Conservation (phyloP, 1,284 basidiomycete genomes). For the Cystobasidiaceae sp. region DNA sequence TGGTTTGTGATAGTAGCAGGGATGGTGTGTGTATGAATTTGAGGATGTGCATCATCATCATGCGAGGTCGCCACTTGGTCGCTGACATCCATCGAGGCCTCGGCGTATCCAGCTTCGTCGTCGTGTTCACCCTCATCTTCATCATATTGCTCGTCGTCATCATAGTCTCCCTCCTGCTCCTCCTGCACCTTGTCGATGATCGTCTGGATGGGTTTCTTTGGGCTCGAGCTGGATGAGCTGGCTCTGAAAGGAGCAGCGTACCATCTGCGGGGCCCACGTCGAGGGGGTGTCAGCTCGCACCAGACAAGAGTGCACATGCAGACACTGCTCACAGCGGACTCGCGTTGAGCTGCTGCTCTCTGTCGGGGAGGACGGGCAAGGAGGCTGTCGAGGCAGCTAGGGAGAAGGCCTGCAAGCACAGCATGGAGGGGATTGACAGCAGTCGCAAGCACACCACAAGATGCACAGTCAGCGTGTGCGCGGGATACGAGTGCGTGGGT, state of each 20-base stretch:
- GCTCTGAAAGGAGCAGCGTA: constrained; percentile 10
- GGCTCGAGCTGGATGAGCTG: neutral
- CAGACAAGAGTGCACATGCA: neutral
- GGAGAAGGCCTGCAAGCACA: neutral
- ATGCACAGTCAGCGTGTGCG: too few species aligned
- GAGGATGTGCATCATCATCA: neutral
- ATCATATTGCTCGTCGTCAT: neutral
- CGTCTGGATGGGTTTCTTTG: neutral
- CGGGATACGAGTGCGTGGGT: too few species aligned
- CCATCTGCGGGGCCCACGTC: neutral
- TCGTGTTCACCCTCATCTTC: neutral
- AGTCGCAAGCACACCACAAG: neutral
- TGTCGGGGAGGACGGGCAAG: neutral
- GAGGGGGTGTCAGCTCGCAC: neutral
- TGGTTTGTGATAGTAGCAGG: neutral
- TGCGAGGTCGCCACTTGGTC: neutral
- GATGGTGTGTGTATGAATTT: neutral
- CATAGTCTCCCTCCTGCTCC: neutral
- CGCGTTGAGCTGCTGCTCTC: constrained; percentile 20
- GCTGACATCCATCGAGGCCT: neutral
- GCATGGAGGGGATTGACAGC: too few species aligned
- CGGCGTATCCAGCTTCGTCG: neutral
- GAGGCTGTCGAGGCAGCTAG: neutral
- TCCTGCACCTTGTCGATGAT: neutral
- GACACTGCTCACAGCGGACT: constrained; percentile 7